Evolutionary conservation across 2,329 filamentous ascomycete genomes (phyloP).

Genomic region (Chaetoscypha palmicola): DNA sequence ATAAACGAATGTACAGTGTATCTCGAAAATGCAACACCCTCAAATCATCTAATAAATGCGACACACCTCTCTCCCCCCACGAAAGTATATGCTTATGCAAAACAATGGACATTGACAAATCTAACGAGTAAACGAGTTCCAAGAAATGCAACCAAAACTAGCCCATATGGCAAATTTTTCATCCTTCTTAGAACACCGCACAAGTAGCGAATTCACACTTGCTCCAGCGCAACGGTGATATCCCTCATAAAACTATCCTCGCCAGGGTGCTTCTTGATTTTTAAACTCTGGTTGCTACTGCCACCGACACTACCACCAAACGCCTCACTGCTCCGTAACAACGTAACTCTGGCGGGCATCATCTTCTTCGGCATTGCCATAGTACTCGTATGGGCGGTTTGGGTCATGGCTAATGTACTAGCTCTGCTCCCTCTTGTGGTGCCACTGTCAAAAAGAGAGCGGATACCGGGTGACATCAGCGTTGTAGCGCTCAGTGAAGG

Average conservation of each 20-base stretch:
- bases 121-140: no score
- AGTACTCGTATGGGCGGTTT: no score
- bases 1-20: no score
- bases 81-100: no score
- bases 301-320: neutral
- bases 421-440: slow-evolving; percentile 3
- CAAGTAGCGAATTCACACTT: no score
- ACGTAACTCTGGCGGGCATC: slow-evolving; percentile 9
- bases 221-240: neutral
- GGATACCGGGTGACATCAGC: slow-evolving; percentile 12
- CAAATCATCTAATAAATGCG: no score
- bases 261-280: slow-evolving; percentile 1
- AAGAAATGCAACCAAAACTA: no score
- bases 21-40: no score
- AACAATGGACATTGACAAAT: no score
- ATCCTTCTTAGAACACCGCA: no score
- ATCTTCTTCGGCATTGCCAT: slow-evolving; percentile 8
- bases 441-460: slow-evolving; percentile 13
- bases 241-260: slow-evolving; percentile 1
- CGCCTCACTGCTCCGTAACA: slow-evolving; percentile 3
- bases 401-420: slow-evolving; percentile 2
- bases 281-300: neutral
- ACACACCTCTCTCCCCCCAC: no score
- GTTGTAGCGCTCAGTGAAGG: slow-evolving; percentile 12
- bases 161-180: no score